phyloP scores from a whole-genome alignment of 2,329 filamentous ascomycete species.

The Fusarium ramigenum region DNA sequence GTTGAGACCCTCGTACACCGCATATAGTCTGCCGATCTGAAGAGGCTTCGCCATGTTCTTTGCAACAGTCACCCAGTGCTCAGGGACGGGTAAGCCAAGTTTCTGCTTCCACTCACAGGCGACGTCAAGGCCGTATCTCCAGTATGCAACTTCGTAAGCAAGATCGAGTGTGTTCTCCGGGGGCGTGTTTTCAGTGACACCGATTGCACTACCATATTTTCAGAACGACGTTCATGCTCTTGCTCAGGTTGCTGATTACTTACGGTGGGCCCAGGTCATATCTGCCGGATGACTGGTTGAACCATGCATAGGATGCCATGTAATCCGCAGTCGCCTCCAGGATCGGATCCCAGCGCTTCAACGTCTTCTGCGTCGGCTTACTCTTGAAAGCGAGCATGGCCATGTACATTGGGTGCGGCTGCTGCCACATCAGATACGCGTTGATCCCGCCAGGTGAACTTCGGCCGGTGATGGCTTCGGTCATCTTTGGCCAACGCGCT shows the following conservation, averaged over 20 bases:
- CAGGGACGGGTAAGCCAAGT: constrained; percentile 54
- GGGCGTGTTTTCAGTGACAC: constrained; percentile 65
- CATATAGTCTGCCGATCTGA: constrained; percentile 58
- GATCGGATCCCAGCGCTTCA: constrained; percentile 63
- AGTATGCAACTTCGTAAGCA: constrained; percentile 69
- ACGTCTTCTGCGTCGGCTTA: constrained; percentile 46
- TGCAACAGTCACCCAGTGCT: constrained; percentile 57
- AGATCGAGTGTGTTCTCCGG: constrained; percentile 67
- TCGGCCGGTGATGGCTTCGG: constrained; percentile 36
- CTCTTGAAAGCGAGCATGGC: constrained; percentile 57
- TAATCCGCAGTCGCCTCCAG: constrained; percentile 64
- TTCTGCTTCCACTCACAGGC: constrained; percentile 63
- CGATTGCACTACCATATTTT: constrained; percentile 46
- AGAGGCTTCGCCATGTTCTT: constrained; percentile 64
- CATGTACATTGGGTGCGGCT: constrained; percentile 67
- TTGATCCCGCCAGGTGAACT: constrained; percentile 65
- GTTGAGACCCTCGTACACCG: constrained; percentile 63
- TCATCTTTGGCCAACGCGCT: constrained; percentile 55
- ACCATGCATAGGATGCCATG: constrained; percentile 67
- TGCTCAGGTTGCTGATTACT: background rate
- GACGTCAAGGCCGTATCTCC: constrained; percentile 66
- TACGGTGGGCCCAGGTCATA: constrained; percentile 60
- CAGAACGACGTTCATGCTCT: background rate
- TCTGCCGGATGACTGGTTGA: constrained; percentile 58
- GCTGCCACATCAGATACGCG: constrained; percentile 69